Evolutionary conservation across 202 grass and related monocot genomes (phyloP).

Genomic region (Zoysia matrella): DNA sequence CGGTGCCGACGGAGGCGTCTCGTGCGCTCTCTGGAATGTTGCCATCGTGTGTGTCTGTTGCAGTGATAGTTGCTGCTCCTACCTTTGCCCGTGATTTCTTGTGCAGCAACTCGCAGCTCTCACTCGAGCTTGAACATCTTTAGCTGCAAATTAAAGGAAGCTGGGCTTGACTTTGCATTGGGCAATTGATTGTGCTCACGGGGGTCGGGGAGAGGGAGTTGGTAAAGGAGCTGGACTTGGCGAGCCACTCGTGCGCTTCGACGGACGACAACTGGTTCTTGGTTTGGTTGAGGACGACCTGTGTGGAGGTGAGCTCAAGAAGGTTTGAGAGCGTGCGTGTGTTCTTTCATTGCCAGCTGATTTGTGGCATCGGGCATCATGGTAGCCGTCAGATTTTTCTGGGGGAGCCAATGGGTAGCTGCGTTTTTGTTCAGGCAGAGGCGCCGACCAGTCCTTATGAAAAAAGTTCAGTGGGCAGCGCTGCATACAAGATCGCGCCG

Average conservation of each 20-base stretch:
- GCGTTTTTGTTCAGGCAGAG: background rate
- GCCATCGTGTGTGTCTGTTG: conserved; percentile 46
- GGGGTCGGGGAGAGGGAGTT: conserved; percentile 40
- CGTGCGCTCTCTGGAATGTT: conserved; percentile 59
- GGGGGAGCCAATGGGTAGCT: background rate
- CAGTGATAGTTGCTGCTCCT: conserved; percentile 21
- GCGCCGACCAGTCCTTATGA: no score
- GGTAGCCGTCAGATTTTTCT: background rate
- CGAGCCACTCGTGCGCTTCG: conserved; percentile 51
- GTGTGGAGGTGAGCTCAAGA: conserved; percentile 31
- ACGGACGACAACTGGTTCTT: conserved; percentile 38
- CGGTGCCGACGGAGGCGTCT: background rate
- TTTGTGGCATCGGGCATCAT: background rate
- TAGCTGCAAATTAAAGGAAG: conserved; percentile 34
- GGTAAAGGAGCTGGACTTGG: conserved; percentile 38
- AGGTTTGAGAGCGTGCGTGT: background rate
- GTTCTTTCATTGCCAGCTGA: conserved; percentile 9
- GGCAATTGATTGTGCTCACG: conserved; percentile 48
- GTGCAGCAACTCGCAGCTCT: conserved; percentile 32
- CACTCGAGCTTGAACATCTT: background rate
- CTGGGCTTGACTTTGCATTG: conserved; percentile 43
- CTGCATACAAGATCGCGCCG: no score
- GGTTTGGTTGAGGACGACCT: conserved; percentile 30
- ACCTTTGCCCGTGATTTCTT: conserved; percentile 48
- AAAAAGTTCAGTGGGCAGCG: no score